Conservation (phyloP, 768 basidiomycete species). For the Dacryopinax spathularia region DNA sequence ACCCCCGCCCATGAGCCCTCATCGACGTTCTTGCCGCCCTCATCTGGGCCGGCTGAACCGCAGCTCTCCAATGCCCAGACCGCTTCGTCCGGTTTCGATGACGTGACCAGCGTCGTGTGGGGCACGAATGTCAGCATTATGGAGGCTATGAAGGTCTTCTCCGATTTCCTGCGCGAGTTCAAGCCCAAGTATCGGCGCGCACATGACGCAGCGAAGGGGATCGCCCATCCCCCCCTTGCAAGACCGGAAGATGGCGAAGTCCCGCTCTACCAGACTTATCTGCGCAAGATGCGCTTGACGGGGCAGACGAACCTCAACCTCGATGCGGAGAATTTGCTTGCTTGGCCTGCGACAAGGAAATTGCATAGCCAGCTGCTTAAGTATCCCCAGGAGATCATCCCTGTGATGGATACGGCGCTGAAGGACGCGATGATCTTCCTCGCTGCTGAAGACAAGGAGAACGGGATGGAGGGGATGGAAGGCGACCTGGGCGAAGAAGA, state of each 20-base stretch:
- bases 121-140: constrained; percentile 88
- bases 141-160: constrained; percentile 83
- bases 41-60: constrained; percentile 20
- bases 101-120: constrained; percentile 88
- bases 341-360: constrained; percentile 75
- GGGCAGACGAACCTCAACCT: constrained; percentile 89
- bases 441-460: constrained; percentile 65
- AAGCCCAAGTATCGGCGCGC: constrained; percentile 75
- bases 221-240: constrained; percentile 30
- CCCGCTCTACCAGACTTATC: constrained; percentile 61
- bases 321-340: constrained; percentile 69
- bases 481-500: constrained; percentile 68
- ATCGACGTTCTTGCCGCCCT: background rate
- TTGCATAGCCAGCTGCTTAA: constrained; percentile 71
- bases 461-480: constrained; percentile 57
- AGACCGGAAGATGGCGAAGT: constrained; percentile 55
- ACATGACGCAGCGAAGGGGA: constrained; percentile 51
- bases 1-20: background rate
- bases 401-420: constrained; percentile 91
- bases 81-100: constrained; percentile 53
- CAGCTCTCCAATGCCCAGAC: constrained; percentile 44
- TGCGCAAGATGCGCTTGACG: constrained; percentile 76
- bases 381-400: constrained; percentile 94
- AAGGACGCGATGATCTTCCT: constrained; percentile 85
- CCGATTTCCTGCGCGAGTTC: constrained; percentile 79